phyloP scores from a whole-genome alignment of 768 basidiomycete species.

The Tricholoma saponaceum region DNA sequence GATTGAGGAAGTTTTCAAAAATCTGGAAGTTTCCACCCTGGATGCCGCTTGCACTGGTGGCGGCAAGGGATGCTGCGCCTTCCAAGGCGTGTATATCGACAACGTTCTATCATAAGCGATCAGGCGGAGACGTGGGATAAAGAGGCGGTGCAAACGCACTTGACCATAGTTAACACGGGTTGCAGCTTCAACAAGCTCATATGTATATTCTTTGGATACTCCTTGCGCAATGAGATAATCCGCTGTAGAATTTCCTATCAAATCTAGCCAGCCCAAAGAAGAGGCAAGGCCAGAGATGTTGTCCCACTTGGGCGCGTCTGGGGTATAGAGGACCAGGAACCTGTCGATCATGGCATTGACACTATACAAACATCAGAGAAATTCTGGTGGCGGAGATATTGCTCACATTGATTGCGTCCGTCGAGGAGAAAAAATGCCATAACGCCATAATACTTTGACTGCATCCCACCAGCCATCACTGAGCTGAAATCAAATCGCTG shows the following conservation, averaged over 20 bases:
- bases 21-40: slow-evolving; percentile 81
- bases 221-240: slow-evolving; percentile 55
- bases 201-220: slow-evolving; percentile 53
- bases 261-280: slow-evolving; percentile 43
- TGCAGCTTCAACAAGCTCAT: slow-evolving; percentile 75
- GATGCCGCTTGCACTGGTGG: slow-evolving; percentile 61
- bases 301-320: slow-evolving; percentile 55
- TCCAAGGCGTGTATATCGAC: slow-evolving; percentile 74
- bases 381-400: neutral
- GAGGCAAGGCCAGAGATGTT: slow-evolving; percentile 56
- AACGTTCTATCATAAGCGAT: slow-evolving; percentile 44
- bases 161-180: slow-evolving; percentile 86
- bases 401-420: slow-evolving; percentile 54
- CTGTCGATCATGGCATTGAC: slow-evolving; percentile 50
- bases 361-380: slow-evolving; percentile 27
- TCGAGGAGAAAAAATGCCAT: slow-evolving; percentile 60
- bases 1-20: slow-evolving; percentile 76
- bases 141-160: slow-evolving; percentile 28
- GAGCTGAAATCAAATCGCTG: slow-evolving; percentile 26
- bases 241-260: slow-evolving; percentile 47
- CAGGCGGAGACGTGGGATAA: neutral
- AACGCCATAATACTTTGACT: slow-evolving; percentile 72
- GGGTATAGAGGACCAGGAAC: slow-evolving; percentile 53
- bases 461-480: slow-evolving; percentile 68
- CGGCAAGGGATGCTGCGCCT: slow-evolving; percentile 67